Percentiles rank a stretch among this genome's conserved stretches.
phyloP scores from a whole-genome alignment of 306 rosid genomes.

The Acacia acuminata region DNA sequence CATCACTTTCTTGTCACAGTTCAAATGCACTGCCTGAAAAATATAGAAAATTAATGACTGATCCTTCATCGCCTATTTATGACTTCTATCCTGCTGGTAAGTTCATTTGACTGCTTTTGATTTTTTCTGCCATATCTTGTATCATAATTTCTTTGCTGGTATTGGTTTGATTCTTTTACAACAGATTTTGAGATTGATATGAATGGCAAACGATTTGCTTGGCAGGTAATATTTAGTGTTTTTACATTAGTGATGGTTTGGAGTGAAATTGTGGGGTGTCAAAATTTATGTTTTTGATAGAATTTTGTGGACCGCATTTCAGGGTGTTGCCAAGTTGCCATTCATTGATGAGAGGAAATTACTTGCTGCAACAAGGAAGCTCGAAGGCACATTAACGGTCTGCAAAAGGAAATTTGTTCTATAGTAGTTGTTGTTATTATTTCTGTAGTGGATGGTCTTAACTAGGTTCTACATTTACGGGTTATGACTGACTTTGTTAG shows the following conservation, averaged over 20 bases:
- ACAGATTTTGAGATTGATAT: conserved; percentile 96
- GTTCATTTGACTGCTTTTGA: conserved; percentile 26
- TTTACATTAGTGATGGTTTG: conserved; percentile 20
- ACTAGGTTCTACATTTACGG: background rate
- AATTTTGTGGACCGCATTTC: conserved; percentile 29
- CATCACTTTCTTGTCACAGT: conserved; percentile 56
- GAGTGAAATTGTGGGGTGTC: conserved; percentile 21
- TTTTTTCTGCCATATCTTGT: conserved; percentile 25
- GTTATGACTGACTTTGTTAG: background rate
- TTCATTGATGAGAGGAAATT: conserved; percentile 90
- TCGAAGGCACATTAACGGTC: conserved; percentile 88
- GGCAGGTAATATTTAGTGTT: conserved; percentile 69
- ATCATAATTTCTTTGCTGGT: conserved; percentile 5
- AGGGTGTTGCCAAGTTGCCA: conserved; percentile 98
- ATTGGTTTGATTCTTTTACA: conserved; percentile 29
- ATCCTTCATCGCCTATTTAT: conserved; percentile 77
- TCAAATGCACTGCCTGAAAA: conserved; percentile 87
- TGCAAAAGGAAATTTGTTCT: conserved; percentile 26
- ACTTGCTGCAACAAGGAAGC: conserved; percentile 74
- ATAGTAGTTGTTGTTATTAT: background rate
- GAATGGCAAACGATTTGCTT: conserved; percentile 95
- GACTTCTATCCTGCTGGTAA: conserved; percentile 88
- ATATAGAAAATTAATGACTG: conserved; percentile 80
- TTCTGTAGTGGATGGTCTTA: conserved; percentile 6
- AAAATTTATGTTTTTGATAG: conserved; percentile 9